Evolutionary conservation across 106 monocot genomes (phyloP).

Genomic region (Posidonia australis): DNA sequence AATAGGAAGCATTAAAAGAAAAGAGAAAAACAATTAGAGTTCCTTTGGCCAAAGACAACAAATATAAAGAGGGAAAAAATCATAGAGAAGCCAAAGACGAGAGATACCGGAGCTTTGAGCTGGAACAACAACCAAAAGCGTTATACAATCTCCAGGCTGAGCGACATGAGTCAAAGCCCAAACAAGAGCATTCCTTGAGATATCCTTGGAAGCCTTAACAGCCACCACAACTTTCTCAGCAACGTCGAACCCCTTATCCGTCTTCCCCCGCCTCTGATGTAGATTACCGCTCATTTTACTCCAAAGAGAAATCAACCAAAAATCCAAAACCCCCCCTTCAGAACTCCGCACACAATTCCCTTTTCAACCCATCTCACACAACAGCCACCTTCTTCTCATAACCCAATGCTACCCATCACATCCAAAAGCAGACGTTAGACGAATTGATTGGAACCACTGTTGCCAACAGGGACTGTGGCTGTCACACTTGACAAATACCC

Average conservation of each 20-base stretch:
- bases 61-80: not conserved
- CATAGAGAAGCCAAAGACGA: not conserved
- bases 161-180: constrained; percentile 29
- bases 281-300: constrained; percentile 5
- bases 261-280: constrained; percentile 2
- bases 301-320: not conserved
- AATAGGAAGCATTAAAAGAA: not conserved
- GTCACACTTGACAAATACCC: not conserved
- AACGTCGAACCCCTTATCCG: constrained; percentile 2
- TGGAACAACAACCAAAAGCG: constrained; percentile 18
- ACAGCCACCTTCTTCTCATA: not conserved
- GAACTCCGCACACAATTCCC: not conserved
- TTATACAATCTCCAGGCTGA: constrained; percentile 25
- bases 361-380: not conserved
- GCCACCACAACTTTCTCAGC: constrained; percentile 21
- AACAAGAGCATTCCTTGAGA: constrained; percentile 20
- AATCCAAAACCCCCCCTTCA: not conserved
- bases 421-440: not conserved
- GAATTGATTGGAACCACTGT: constrained; percentile 6
- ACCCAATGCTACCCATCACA: not conserved
- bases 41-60: not conserved
- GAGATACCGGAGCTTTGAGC: constrained; percentile 14
- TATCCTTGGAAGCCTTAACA: constrained; percentile 23
- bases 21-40: not conserved
- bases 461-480: not conserved